Base-by-base conservation (phyloP, 768 basidiomycete genomes). In the Lactarius sp. region DNA sequence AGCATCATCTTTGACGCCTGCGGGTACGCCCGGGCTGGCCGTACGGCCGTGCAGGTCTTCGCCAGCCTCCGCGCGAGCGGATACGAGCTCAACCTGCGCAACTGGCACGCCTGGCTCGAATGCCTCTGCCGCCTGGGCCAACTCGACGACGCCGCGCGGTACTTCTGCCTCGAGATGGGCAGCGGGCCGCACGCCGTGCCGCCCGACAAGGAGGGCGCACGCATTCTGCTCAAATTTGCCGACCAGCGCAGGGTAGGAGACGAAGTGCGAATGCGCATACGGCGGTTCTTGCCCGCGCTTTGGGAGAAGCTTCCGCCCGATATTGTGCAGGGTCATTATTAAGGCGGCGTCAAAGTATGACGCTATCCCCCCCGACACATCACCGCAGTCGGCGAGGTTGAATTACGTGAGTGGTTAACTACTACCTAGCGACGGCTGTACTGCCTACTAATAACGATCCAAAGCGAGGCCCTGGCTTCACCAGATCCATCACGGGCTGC, bases 1-100 rank as follows among this genome's bases (percentile, higher is more conserved):
- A 90, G 84, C 75, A 89, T 94, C 76, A 85, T 94, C 65, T 73
- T 96, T 36, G 94, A 95, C 70, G 86, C 89, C 1, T 96, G 93
- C 68, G 91, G 87, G 1, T 83, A 78, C 67, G 80, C 85, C 8
- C 75, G 78, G 4, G 78, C 83, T 12, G 72, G 77, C 66, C 75
- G 75, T 22, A 75, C 81, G 18, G 90, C 85, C 0, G 76, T 75
- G 56, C 77, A 79, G 50, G 81, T 90, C 41, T 82, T 83, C 75
- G 66, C 71, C 36, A 83, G 81, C 70, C 77, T 88, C 54, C 73
- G 73, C 34, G 77, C 73, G 56, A 77, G 77, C 52, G 78, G 77
- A 27, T 90, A 81, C 71, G 70, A 65, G 42, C 76, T 89, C 59
- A 86, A 87, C 70, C 69, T 77, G 64, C 81, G 83, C 56, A 88